Percentiles rank a stretch among this genome's conserved stretches.
Conservation (phyloP, 768 basidiomycete genomes). For the Boletus tomentosulus region DNA sequence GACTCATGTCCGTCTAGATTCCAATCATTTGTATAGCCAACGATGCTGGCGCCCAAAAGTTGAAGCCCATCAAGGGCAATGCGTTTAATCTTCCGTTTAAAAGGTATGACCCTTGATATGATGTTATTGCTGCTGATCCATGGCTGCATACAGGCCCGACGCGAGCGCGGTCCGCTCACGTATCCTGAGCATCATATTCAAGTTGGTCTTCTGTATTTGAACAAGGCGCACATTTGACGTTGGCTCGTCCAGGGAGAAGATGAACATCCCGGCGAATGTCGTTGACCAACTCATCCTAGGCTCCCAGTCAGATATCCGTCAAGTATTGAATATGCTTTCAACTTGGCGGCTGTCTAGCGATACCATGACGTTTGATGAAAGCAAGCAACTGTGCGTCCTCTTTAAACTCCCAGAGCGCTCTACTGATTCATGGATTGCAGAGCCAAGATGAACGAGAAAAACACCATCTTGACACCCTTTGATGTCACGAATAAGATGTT, state of each 20-base stretch:
- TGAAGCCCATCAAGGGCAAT: constrained; percentile 76
- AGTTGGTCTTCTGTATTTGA: constrained; percentile 46
- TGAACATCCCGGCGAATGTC: constrained; percentile 89
- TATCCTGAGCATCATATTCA: constrained; percentile 83
- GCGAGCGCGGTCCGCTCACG: constrained; percentile 76
- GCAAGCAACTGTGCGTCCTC: constrained; percentile 76
- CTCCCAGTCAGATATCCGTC: constrained; percentile 93
- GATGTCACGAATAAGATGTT: constrained; percentile 86
- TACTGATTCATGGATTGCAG: constrained; percentile 37
- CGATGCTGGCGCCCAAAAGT: constrained; percentile 79
- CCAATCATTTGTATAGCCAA: constrained; percentile 99
- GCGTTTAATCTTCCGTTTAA: constrained; percentile 75
- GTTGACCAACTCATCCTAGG: constrained; percentile 88
- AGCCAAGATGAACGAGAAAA: constrained; percentile 87
- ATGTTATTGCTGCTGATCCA: background rate
- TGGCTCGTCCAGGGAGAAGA: constrained; percentile 63
- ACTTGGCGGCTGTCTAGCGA: constrained; percentile 88
- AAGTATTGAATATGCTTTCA: constrained; percentile 96
- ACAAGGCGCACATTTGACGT: background rate
- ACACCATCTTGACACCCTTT: constrained; percentile 87
- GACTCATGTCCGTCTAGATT: constrained; percentile 46
- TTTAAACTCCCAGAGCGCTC: background rate
- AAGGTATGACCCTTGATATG: constrained; percentile 45
- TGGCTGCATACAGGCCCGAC: constrained; percentile 54
- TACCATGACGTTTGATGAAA: constrained; percentile 86